Percentiles rank a stretch among this genome's conserved stretches.
These are phyloP conservation scores for Babesia ovata DNA, from an alignment of 169 alveolate genomes.

Conservation along the genomic window DNA sequence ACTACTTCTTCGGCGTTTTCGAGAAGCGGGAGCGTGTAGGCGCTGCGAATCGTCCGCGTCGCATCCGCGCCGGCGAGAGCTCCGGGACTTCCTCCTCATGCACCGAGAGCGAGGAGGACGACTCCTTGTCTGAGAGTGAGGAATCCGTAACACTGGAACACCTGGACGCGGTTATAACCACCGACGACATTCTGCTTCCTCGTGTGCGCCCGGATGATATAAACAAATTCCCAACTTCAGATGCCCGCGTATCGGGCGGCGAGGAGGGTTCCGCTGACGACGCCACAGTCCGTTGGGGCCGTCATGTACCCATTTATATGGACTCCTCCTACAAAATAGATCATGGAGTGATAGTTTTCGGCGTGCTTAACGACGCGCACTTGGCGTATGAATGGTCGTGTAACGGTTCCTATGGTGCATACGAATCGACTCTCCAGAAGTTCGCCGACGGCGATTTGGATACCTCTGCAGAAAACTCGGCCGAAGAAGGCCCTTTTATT, in stretches of 20 bases:
- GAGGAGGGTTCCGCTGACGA: not conserved
- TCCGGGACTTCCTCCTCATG: not conserved
- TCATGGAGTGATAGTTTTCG: constrained; percentile 44
- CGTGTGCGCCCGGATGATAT: constrained; percentile 6
- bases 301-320: constrained; percentile 39
- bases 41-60: not conserved
- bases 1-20: constrained; percentile 29
- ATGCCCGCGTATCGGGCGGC: not conserved
- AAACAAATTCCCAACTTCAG: not conserved
- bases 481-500: not conserved
- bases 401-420: constrained; percentile 26
- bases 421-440: not conserved
- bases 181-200: constrained; percentile 33
- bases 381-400: constrained; percentile 52
- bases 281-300: not conserved
- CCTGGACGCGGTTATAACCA: constrained; percentile 16
- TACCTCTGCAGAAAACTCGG: not conserved
- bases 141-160: not conserved
- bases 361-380: constrained; percentile 38
- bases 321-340: constrained; percentile 41
- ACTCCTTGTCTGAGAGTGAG: constrained; percentile 16
- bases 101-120: constrained; percentile 28
- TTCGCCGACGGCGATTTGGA: not conserved
- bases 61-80: constrained; percentile 1
- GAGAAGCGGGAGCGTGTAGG: constrained; percentile 24